A percentile compares a stretch with the other conserved stretches of the same genome.
Conservation (phyloP, 441 rosid genomes). For the Aleurites moluccanus region DNA sequence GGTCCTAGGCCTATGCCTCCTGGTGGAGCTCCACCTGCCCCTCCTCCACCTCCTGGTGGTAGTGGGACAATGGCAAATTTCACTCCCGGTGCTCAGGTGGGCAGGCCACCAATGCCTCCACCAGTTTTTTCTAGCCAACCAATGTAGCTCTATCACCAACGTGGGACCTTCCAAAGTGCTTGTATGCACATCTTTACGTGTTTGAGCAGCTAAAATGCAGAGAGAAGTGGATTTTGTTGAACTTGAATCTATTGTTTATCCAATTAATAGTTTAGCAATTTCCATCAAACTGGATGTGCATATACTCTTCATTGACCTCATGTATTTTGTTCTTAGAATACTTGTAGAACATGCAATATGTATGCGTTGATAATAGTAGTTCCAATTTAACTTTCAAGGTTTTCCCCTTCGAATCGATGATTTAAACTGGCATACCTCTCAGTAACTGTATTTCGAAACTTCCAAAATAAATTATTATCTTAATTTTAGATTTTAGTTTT, state of each 20-base stretch:
- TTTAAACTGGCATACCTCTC: too few species aligned
- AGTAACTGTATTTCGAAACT: too few species aligned
- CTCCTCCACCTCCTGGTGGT: conserved; percentile 76
- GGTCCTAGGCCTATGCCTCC: conserved; percentile 80
- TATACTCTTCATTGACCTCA: neutral
- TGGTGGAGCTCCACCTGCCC: conserved; percentile 61
- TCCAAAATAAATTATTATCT: too few species aligned
- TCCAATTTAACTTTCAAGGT: too few species aligned
- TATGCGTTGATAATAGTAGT: too few species aligned
- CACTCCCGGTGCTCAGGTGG: conserved; percentile 50
- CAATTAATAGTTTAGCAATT: neutral
- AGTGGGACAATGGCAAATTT: conserved; percentile 60
- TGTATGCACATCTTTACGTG: neutral
- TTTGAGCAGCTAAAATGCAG: neutral
- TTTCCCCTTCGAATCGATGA: too few species aligned
- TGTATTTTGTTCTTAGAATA: too few species aligned
- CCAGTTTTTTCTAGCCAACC: conserved; percentile 63
- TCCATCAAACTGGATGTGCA: neutral
- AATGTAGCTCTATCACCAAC: conserved; percentile 44
- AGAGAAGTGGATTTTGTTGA: neutral
- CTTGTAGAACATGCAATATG: too few species aligned
- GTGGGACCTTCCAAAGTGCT: conserved; percentile 19
- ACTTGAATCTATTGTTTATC: neutral
- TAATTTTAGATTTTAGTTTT: too few species aligned
- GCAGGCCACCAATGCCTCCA: conserved; percentile 50